A percentile compares a stretch with the other conserved stretches of the same genome.
phyloP scores from a whole-genome alignment of 371 early-diverging fungal species.

The Lichtheimia ornata region DNA sequence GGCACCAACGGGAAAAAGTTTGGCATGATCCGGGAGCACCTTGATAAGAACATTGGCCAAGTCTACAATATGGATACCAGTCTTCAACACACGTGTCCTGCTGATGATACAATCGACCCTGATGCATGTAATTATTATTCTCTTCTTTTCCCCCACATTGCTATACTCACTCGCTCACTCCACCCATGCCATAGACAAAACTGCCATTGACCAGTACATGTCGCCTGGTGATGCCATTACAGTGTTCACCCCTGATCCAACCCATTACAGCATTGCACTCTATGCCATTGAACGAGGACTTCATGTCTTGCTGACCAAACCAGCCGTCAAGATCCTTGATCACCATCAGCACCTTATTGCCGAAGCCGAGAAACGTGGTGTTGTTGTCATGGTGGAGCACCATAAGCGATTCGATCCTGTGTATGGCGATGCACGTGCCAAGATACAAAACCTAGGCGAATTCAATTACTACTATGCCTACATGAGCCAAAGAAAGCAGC shows the following conservation, averaged over 20 bases:
- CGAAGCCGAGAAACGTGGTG: constrained; percentile 38
- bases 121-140: constrained; percentile 22
- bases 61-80: constrained; percentile 36
- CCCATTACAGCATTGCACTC: constrained; percentile 46
- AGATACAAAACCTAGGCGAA: constrained; percentile 31
- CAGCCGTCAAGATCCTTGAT: constrained; percentile 42
- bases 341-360: constrained; percentile 41
- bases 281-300: constrained; percentile 47
- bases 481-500: constrained; percentile 55
- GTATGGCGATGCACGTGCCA: constrained; percentile 32
- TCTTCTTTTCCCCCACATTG: no score
- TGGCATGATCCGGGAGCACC: constrained; percentile 28
- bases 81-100: constrained; percentile 31
- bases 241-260: constrained; percentile 57
- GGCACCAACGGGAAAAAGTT: constrained; percentile 51
- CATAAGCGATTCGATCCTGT: constrained; percentile 58
- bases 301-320: constrained; percentile 53
- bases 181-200: constrained; percentile 30
- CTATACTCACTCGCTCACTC: neutral
- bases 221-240: constrained; percentile 46
- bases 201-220: constrained; percentile 42
- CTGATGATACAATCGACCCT: constrained; percentile 29
- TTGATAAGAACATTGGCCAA: constrained; percentile 29
- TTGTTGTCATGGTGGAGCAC: constrained; percentile 47
- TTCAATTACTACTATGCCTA: constrained; percentile 50